Base-by-base conservation (phyloP, 805 yeast species). In the Brettanomyces naardenensis region DNA sequence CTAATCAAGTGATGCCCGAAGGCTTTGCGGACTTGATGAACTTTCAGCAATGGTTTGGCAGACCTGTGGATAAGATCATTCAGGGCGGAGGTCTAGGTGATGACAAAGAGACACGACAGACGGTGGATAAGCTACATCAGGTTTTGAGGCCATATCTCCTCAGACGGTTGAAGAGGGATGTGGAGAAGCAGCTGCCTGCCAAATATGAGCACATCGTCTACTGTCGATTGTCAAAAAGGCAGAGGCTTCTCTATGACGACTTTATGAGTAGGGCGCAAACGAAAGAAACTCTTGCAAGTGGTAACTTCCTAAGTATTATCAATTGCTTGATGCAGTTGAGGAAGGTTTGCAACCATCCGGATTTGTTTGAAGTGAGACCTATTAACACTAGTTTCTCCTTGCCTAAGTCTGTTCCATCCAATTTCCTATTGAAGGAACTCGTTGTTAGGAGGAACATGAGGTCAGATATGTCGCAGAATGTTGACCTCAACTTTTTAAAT, bases 21-120 rank as follows among this genome's bases (percentile, higher is more conserved):
- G 98, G 97, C 2, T 92, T 92, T 72, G 97, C 99, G 1, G 88
- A 90, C 52, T 66, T 92, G 42, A 92, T 86, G 46, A 95, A 92
- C 52, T 92, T 92, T 58, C 98, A 92, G 52, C 94, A 85, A 46
- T 92, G 98, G 99, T 92, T 92, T 60, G 95, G 97, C n/a, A 75
- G 80, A 43, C 98, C 99, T 0, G 97, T 92, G 4, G 97, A 92
- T 56, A 83, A 77, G 47, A 77, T 92, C 43, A 78, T 92, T 38
- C 97, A 92, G 58, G 81, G 77, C 41, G 85, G 81, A 22, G 64
- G 68, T 29, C 56, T 60, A 9, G 65, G 61, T 11, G 66, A 62
- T n/a, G 84, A 76, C 46, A 73, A 80, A 48, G 97, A 92, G 51
- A 87, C 97, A 0, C 74, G 74, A 43, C 75, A 78, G 44, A 89